Conservation (phyloP, 2,329 filamentous ascomycete species). For the Apiospora arundinis region DNA sequence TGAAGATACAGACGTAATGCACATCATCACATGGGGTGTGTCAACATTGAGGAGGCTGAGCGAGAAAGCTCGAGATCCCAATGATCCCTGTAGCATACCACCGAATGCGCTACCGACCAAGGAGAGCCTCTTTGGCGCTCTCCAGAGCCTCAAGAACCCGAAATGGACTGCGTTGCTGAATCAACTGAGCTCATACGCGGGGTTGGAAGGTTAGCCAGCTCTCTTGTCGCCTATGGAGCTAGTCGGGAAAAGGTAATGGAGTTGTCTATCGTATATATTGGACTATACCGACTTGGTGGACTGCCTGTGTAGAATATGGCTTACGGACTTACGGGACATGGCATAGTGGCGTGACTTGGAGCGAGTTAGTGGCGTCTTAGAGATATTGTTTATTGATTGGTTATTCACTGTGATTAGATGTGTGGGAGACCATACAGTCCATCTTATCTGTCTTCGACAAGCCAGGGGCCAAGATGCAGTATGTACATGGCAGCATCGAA, state of each 20-base stretch:
- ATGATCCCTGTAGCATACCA: slow-evolving; percentile 59
- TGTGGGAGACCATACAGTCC: neutral
- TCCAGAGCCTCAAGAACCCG: slow-evolving; percentile 65
- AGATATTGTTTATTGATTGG: slow-evolving; percentile 18
- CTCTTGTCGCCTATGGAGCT: neutral
- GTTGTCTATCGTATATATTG: slow-evolving; percentile 20
- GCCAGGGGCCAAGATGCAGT: neutral
- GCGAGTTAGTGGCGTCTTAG: slow-evolving; percentile 19
- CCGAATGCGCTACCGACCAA: slow-evolving; percentile 68
- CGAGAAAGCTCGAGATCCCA: slow-evolving; percentile 70
- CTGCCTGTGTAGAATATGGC: slow-evolving; percentile 21
- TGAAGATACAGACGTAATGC: slow-evolving; percentile 60
- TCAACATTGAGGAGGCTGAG: slow-evolving; percentile 71
- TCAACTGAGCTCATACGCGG: slow-evolving; percentile 70
- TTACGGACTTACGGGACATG: slow-evolving; percentile 21
- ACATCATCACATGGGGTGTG: slow-evolving; percentile 72
- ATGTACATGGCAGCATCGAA: neutral
- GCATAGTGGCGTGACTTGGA: slow-evolving; percentile 18
- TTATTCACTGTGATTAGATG: slow-evolving; percentile 14
- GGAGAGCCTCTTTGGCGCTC: slow-evolving; percentile 69
- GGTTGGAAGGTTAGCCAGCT: slow-evolving; percentile 32
- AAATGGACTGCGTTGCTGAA: slow-evolving; percentile 71
- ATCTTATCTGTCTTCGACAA: neutral
- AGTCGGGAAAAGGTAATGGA: slow-evolving; percentile 1
- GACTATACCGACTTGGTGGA: slow-evolving; percentile 11